These are phyloP conservation scores for Paradendryphiella salina DNA, from an alignment of 2,329 filamentous ascomycete genomes.

Conservation along the genomic window DNA sequence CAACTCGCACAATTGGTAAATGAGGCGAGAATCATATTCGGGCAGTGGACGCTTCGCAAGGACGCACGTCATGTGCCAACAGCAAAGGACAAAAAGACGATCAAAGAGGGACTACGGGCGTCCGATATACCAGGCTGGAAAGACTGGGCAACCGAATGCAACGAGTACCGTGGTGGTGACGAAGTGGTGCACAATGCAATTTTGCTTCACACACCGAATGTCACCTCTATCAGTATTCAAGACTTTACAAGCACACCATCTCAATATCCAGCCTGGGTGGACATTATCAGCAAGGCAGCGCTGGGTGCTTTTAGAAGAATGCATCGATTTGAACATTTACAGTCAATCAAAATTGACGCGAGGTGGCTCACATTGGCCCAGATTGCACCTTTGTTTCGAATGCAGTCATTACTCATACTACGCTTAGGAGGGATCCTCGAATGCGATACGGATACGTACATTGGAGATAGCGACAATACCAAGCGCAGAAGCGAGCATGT, in stretches of 20 bases:
- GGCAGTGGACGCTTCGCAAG: constrained; percentile 4
- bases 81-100: constrained; percentile 30
- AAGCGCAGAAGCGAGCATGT: constrained; percentile 1
- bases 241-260: not conserved
- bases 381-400: constrained; percentile 28
- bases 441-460: not conserved
- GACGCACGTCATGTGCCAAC: constrained; percentile 19
- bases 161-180: constrained; percentile 13
- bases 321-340: constrained; percentile 27
- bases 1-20: constrained; percentile 23
- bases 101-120: constrained; percentile 32
- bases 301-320: constrained; percentile 10
- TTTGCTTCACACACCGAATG: constrained; percentile 31
- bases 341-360: constrained; percentile 21
- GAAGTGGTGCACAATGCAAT: constrained; percentile 30
- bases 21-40: constrained; percentile 21
- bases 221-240: constrained; percentile 10
- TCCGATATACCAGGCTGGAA: constrained; percentile 33
- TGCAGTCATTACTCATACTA: constrained; percentile 27
- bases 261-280: constrained; percentile 24
- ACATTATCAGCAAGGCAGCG: constrained; percentile 24
- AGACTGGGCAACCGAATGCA: constrained; percentile 29
- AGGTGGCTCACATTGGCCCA: constrained; percentile 12
- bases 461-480: not conserved
- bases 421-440: constrained; percentile 16